Base-by-base conservation (phyloP, 1,139 yeast genomes). In the Suhomyces yuchorum region DNA sequence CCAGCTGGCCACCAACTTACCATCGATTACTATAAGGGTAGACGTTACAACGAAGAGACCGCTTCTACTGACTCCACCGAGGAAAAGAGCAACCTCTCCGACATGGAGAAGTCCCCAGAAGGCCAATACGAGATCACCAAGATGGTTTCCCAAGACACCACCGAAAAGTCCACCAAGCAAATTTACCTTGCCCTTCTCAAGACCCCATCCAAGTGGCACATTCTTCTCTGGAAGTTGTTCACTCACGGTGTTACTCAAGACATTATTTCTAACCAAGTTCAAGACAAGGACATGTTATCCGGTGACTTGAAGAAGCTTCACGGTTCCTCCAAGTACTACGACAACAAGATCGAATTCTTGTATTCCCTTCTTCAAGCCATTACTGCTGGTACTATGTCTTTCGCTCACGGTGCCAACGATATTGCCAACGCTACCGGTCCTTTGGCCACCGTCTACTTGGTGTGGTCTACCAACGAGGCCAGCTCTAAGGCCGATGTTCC, bases 361-460 rank as follows among this genome's bases (percentile, higher is more conserved):
- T 86, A 81, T 67, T 82, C 93, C 4, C 72, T 85, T 56, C 71
- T 85, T 50, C 95, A 86, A 68, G 85, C 82, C 44, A 69, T 86
- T 52, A 85, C 92, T 46, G 92, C 95, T 19, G 79, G 85, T 59
- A 85, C 91, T 52, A 85, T 85, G 85, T 85, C 92, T 4, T 85
- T 86, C 66, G 89, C 92, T 15, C 95, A 86, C 61, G 90, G 95
- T 53, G 85, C 93, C 39, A 87, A 86, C 62, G 95, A 86, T 68
- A 84, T 87, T 56, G 78, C 92, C 44, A 86, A 86, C 59, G 92
- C 93, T 37, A 81, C 88, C 33, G 93, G 90, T 56, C 93, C 93
- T 30, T 73, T 85, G 58, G 71, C 91, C 34, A 78, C 91, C 22
- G 79, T 85, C 30, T 86, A 83, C 63, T 66, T 76, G 45, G 74